Conservation (phyloP, 352 stramenopile species). For the Thalassiosira delicatula region DNA sequence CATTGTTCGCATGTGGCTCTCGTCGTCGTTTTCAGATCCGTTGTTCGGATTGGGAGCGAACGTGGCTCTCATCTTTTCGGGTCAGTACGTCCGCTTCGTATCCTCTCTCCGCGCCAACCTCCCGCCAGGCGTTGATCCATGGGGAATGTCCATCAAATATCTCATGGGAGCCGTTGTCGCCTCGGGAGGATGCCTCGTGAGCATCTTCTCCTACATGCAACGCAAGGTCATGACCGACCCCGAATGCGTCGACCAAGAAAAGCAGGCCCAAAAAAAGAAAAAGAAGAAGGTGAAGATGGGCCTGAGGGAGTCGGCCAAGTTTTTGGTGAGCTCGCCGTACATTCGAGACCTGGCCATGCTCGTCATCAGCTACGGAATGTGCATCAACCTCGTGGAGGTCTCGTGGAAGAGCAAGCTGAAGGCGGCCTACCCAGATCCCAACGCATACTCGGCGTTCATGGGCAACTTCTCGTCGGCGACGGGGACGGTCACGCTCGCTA, state of each 20-base stretch:
- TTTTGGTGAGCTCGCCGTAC: slow-evolving; percentile 86
- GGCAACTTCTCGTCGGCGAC: slow-evolving; percentile 86
- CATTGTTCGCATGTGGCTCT: too few relatives aligned
- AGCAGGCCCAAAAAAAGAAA: slow-evolving; percentile 59
- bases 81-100: slow-evolving; percentile 87
- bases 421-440: slow-evolving; percentile 86
- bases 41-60: slow-evolving; percentile 88
- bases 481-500: slow-evolving; percentile 85
- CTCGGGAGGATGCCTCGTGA: slow-evolving; percentile 73
- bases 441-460: slow-evolving; percentile 90
- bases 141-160: slow-evolving; percentile 85
- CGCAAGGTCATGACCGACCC: slow-evolving; percentile 80
- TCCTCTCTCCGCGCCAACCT: slow-evolving; percentile 79
- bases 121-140: slow-evolving; percentile 84
- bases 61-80: slow-evolving; percentile 87
- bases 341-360: slow-evolving; percentile 87
- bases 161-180: slow-evolving; percentile 85
- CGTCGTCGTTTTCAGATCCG: slow-evolving; percentile 70
- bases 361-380: slow-evolving; percentile 89
- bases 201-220: slow-evolving; percentile 83
- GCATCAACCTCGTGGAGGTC: slow-evolving; percentile 91
- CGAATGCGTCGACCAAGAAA: slow-evolving; percentile 73
- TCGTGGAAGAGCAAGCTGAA: slow-evolving; percentile 90
- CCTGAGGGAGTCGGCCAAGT: slow-evolving; percentile 85
- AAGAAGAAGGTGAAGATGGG: slow-evolving; percentile 86